These are phyloP conservation scores for Acephala macrosclerotiorum DNA, from an alignment of 2,329 filamentous ascomycete genomes.

Conservation along the genomic window DNA sequence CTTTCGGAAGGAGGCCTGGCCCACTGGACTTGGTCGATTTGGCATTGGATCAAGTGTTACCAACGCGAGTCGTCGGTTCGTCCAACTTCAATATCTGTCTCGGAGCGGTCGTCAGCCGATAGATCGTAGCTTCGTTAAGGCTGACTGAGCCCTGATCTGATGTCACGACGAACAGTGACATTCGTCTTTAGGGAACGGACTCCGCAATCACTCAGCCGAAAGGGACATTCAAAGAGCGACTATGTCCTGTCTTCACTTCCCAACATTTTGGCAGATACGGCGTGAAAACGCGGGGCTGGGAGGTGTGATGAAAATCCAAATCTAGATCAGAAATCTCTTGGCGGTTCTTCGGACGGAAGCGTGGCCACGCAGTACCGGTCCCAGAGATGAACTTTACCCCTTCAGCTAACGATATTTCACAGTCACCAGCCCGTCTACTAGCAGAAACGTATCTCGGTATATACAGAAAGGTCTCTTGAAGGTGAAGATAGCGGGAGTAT, in stretches of 20 bases:
- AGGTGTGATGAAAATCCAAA: neutral
- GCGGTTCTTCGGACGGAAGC: neutral
- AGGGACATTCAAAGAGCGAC: neutral
- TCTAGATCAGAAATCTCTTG: neutral
- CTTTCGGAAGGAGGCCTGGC: neutral
- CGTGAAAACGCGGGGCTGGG: neutral
- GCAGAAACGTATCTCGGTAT: neutral
- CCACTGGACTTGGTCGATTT: neutral
- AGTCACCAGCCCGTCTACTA: neutral
- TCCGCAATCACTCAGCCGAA: no score
- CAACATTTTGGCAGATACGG: neutral
- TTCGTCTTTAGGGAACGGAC: neutral
- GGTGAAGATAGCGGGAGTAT: neutral
- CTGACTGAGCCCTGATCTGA: neutral
- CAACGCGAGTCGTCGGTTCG: neutral
- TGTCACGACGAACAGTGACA: neutral
- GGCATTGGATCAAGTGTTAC: neutral
- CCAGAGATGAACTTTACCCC: neutral
- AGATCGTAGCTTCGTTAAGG: neutral
- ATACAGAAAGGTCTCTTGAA: neutral
- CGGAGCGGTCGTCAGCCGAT: neutral
- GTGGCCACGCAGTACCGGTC: neutral
- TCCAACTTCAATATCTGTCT: neutral
- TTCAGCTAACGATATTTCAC: neutral
- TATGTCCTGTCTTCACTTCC: neutral